A percentile compares a stretch with the other conserved stretches of the same genome.
These are phyloP conservation scores for Iodosphaeria phyllophila DNA, from an alignment of 2,329 filamentous ascomycete genomes.

Conservation along the genomic window DNA sequence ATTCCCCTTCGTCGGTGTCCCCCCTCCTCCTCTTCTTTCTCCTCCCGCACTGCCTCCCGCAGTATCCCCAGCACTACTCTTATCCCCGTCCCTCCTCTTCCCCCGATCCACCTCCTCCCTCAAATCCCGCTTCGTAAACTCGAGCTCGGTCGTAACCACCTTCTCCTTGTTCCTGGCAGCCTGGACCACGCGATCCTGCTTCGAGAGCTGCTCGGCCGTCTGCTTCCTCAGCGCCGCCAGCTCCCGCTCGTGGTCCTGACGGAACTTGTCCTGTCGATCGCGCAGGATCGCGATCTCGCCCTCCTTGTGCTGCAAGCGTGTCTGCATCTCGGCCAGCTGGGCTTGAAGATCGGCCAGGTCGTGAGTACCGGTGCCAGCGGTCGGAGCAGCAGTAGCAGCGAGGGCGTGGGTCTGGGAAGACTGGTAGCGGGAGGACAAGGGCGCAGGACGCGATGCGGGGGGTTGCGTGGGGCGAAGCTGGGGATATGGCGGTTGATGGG, in stretches of 20 bases:
- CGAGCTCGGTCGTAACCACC: conserved; percentile 46
- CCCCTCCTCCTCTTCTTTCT: too few relatives aligned
- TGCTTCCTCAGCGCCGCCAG: conserved; percentile 41
- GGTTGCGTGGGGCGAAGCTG: conserved; percentile 22
- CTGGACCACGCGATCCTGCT: conserved; percentile 45
- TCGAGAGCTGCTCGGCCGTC: conserved; percentile 43
- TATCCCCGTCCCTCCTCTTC: conserved; percentile 25
- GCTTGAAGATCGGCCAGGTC: conserved; percentile 29
- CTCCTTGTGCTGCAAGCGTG: conserved; percentile 40
- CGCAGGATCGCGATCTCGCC: conserved; percentile 64
- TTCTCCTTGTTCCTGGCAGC: conserved; percentile 45
- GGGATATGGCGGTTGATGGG: conserved; percentile 16
- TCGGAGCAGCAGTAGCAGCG: conserved; percentile 11
- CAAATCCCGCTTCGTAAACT: conserved; percentile 56
- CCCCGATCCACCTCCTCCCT: conserved; percentile 33
- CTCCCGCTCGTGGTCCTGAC: conserved; percentile 43
- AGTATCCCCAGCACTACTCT: too few relatives aligned
- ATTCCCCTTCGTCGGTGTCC: conserved; percentile 45
- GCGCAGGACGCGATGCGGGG: conserved; percentile 11
- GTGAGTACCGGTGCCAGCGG: conserved; percentile 11
- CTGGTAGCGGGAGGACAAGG: conserved; percentile 15
- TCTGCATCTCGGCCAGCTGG: conserved; percentile 30
- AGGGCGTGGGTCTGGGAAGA: conserved; percentile 12
- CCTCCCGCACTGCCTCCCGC: too few relatives aligned
- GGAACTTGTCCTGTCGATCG: conserved; percentile 43